These are phyloP conservation scores for Opeltia flavorubescens DNA, from an alignment of 495 filamentous ascomycete species.

Conservation along the genomic window DNA sequence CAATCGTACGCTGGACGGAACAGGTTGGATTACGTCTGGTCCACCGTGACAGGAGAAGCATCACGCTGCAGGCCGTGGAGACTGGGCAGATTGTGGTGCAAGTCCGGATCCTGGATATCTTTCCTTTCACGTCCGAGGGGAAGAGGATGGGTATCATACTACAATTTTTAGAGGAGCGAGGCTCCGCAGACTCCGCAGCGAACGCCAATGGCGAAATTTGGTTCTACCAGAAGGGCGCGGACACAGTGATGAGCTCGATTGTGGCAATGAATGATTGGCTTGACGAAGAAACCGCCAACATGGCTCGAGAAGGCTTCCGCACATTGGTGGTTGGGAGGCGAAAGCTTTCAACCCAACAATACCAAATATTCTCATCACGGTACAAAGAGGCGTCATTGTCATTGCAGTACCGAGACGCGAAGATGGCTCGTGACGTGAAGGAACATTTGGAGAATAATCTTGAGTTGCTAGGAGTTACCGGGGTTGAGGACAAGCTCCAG, in stretches of 20 bases:
- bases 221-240: slow-evolving; percentile 98
- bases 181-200: slow-evolving; percentile 13
- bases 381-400: slow-evolving; percentile 71
- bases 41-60: slow-evolving; percentile 74
- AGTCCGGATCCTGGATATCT: slow-evolving; percentile 85
- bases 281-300: slow-evolving; percentile 95
- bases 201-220: slow-evolving; percentile 56
- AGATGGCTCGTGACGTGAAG: slow-evolving; percentile 64
- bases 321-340: slow-evolving; percentile 90
- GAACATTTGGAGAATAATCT: slow-evolving; percentile 78
- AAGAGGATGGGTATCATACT: slow-evolving; percentile 98
- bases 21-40: slow-evolving; percentile 74
- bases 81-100: slow-evolving; percentile 65
- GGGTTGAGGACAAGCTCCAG: slow-evolving; percentile 94
- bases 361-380: slow-evolving; percentile 58
- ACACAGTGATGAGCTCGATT: slow-evolving; percentile 92
- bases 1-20: slow-evolving; percentile 93
- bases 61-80: slow-evolving; percentile 66
- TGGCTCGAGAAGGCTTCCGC: slow-evolving; percentile 91
- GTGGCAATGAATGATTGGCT: slow-evolving; percentile 96
- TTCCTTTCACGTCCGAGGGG: slow-evolving; percentile 93
- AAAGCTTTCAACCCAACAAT: slow-evolving; percentile 58
- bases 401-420: slow-evolving; percentile 62
- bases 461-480: slow-evolving; percentile 88
- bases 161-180: slow-evolving; percentile 47